Evolutionary conservation across 192 early-diverging fungal species (phyloP), one percentile per base, ranked within the genome.

Genomic region (Coemansia sp.): DNA sequence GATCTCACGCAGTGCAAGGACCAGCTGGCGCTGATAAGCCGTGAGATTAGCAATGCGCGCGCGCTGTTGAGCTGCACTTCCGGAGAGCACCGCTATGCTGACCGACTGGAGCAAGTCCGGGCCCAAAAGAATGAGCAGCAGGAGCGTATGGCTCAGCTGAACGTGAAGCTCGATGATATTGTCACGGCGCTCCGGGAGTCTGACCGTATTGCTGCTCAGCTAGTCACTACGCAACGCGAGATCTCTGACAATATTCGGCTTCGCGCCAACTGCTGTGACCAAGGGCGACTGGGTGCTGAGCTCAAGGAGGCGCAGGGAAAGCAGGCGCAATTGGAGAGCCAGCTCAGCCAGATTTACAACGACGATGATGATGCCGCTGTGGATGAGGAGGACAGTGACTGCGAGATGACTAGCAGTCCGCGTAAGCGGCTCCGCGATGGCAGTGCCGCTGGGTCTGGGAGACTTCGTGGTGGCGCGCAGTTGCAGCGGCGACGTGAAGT

Each of bases 121-220:
- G 74, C 79, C 4, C 63, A 74, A 38, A 80, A 73, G 32, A 60
- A 71, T 11, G 62, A 76, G 5, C 39, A 89, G 4, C 76, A 90
- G 29, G 63, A 27, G 8, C 61, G 84, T 21, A 74, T 85, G 36
- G 63, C 44, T 3, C 70, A 69, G 15, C 38, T 79, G 25, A 62
- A 60, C 21, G 63, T 63, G 4, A 62, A 86, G 51, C 70, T 87
- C 64, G 73, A 84, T 15, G 63, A 46, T 0, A 71, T 87, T 45
- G 80, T 77, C 19, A 74, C 85, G 3, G 73, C 85, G 50, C 55
- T 89, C 58, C 68, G 85, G 29, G 75, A 77, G 38, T 73, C 86
- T 0, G 79, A 82, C 57, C 65, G 79, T 29, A 53, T 77, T 4
- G 77, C 83, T 9, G 78, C 71, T 7, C 73, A 74, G 64, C 73